Conservation (phyloP, 2,329 filamentous ascomycete species). For the Botryotinia calthae region DNA sequence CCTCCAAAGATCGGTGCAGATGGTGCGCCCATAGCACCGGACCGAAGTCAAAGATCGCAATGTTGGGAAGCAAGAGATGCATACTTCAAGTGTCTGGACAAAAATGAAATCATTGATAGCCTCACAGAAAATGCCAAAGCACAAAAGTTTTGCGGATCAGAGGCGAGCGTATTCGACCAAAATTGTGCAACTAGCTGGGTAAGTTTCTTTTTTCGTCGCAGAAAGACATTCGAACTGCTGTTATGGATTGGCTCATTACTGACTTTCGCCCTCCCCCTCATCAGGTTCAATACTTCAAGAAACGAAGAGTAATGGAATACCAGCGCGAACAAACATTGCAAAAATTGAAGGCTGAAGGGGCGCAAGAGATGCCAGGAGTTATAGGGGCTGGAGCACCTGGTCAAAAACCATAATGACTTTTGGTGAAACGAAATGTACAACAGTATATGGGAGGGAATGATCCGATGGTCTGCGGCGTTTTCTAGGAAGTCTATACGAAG, state of each 20-base stretch:
- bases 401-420: conserved; percentile 16
- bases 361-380: conserved; percentile 52
- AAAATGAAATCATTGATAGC: conserved; percentile 75
- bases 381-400: conserved; percentile 25
- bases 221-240: background rate
- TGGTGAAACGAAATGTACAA: background rate
- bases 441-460: background rate
- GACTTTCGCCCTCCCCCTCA: conserved; percentile 23
- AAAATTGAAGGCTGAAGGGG: conserved; percentile 71
- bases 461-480: background rate
- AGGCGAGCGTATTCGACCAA: conserved; percentile 68
- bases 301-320: conserved; percentile 88
- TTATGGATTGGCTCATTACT: background rate
- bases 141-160: conserved; percentile 55
- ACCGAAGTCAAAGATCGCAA: conserved; percentile 71
- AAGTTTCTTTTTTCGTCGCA: conserved; percentile 40
- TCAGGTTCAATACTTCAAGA: conserved; percentile 96
- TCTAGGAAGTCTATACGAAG: background rate
- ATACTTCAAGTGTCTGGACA: conserved; percentile 87
- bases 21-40: conserved; percentile 72
- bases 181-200: conserved; percentile 93
- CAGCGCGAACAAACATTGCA: conserved; percentile 79
- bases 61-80: conserved; percentile 90
- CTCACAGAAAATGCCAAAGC: conserved; percentile 56
- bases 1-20: conserved; percentile 50